Base-by-base conservation (phyloP, 495 filamentous ascomycete genomes). In the Penicillium maclennaniae region DNA sequence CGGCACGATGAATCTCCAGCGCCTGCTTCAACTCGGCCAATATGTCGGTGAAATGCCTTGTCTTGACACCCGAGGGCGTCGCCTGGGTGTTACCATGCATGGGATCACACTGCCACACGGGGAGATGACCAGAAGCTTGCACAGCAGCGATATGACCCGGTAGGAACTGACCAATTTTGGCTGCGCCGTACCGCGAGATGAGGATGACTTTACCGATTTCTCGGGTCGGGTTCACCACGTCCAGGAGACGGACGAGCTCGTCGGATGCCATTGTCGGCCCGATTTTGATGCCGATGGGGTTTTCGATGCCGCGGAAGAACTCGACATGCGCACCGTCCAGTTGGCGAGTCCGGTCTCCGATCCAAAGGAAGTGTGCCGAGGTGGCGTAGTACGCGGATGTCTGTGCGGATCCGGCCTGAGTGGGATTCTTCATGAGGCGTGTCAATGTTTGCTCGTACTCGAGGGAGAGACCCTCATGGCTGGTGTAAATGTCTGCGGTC, bases 31-130 rank as follows among this genome's bases (percentile, higher is more conserved):
- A 75, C 75, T 97, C 95, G 12, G 80, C 83, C 58, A 96, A 82
- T 54, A 98, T 95, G 67, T 88, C 83, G 34, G 78, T 79, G 70
- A 97, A 97, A 46, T 86, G 83, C 3, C 95, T 80, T 3, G 93
- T 98, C 76, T 98, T 98, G 66, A 96, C 79, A 7, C 77, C 73
- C 0, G 79, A 75, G 0, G 83, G 74, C 0, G 90, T 91, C 17
- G 83, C 79, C 51, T 73, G 73, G 7, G 73, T 77, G 48, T 79
- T 86, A 53, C 93, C 93, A 73, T 98, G 93, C 95, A 97, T 97
- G 10, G 93, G 93, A 70, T 98, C 93, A 70, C 91, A 96, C 69
- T 96, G 90, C 93, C 93, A 98, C 55, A 98, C 90, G 14, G 95
- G 91, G 19, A 82, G 65, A 66, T 92, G 84, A 2, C 79, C 79